Evolutionary conservation across 108 stramenopile genomes (phyloP), one percentile per base, ranked within the genome.

Genomic region (Cylindrotheca closterium): DNA sequence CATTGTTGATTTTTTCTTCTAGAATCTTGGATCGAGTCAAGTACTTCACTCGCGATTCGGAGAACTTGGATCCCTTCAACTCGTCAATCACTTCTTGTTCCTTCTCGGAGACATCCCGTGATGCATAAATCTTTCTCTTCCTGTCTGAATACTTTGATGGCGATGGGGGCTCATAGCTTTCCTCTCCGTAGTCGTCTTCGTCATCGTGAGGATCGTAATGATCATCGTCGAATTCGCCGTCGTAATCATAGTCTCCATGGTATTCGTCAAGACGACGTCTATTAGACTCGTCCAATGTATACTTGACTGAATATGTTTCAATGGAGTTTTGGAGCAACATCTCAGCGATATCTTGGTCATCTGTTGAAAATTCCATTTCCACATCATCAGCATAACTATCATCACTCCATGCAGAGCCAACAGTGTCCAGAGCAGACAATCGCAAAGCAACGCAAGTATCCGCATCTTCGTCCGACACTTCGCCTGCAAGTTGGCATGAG

Each of bases 401-500:
- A 32, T 60, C 62, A 25, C 21, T 31, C 63, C 61, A 77, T 26
- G 52, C 52, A 55, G 68, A 32, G 52, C 46, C 63, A 17, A 69
- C 31, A n/a, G n/a, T n/a, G 37, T 92, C 91, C 58, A 89, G 47
- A 48, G 79, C 82, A 2, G 87, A 87, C 55, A 82, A 30, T 31
- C 82, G 70, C 42, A 92, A 63, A 4, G 91, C 67, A 1, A 65
- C 53, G 70, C 91, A 92, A 5, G 79, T 76, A 55, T 51, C 48
- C 8, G 28, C 48, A 23, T 67, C 68, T 28, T 30, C 22, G 15
- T 58, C 62, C 2, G 32, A 3, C 18, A 34, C 42, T 71, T 92
- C 91, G 26, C 86, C 91, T 8, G 85, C 78, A 47, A 86, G 26
- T 67, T 76, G 79, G 67, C 91, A 92, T 5, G 84, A 24, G 26